Percentiles rank a stretch among this genome's conserved stretches.
These are phyloP conservation scores for Alternaria triticina DNA, from an alignment of 2,329 filamentous ascomycete genomes.

Conservation along the genomic window DNA sequence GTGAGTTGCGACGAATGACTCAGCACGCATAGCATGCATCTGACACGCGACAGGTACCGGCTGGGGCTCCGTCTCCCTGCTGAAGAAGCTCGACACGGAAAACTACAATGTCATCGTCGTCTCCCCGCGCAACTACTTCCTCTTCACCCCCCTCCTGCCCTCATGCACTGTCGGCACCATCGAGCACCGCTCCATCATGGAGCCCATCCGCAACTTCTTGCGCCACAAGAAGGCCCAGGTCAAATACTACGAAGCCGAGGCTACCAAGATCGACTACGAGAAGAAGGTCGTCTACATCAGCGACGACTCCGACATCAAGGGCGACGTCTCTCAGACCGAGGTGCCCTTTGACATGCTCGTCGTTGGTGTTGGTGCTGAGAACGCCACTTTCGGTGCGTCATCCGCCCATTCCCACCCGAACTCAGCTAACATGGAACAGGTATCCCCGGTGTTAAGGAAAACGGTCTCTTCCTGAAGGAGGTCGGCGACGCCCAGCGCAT, in stretches of 20 bases:
- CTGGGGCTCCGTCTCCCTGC: conserved; percentile 93
- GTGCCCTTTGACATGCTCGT: conserved; percentile 98
- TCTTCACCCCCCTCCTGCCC: conserved; percentile 95
- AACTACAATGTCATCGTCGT: conserved; percentile 99
- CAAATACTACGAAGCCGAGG: conserved; percentile 98
- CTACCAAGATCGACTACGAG: conserved; percentile 91
- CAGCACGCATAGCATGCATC: not conserved
- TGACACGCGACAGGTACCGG: conserved; percentile 73
- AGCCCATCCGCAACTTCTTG: conserved; percentile 94
- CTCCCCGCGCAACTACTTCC: conserved; percentile 98
- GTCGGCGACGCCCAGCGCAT: conserved; percentile 95
- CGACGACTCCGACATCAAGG: conserved; percentile 93
- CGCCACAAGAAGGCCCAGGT: conserved; percentile 92
- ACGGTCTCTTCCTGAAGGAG: conserved; percentile 99
- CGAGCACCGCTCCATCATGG: conserved; percentile 99
- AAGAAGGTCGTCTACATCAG: conserved; percentile 87
- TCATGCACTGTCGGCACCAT: conserved; percentile 97
- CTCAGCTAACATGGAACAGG: conserved; percentile 49
- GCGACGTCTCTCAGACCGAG: conserved; percentile 79
- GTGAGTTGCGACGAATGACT: conserved; percentile 58
- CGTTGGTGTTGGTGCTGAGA: conserved; percentile 95
- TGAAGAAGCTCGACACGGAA: conserved; percentile 98
- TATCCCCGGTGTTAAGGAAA: conserved; percentile 91
- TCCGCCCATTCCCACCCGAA: not conserved
- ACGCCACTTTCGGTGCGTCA: conserved; percentile 85